Conservation (phyloP, 805 yeast genomes). For the Candida ponderosae region DNA sequence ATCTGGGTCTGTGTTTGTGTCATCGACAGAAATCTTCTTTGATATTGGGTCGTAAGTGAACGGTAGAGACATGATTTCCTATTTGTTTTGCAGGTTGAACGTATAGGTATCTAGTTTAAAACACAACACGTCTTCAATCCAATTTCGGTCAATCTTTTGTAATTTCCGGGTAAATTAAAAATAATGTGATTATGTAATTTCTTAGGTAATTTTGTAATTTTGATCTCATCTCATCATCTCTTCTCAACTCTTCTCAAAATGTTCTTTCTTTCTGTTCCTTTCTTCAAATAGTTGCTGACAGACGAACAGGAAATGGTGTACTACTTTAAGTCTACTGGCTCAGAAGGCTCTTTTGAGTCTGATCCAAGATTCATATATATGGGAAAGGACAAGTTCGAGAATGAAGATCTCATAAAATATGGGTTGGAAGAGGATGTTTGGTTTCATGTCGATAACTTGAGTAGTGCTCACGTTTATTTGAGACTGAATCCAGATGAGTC, state of each 20-base stretch:
- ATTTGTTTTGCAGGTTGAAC: too few species aligned
- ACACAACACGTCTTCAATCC: too few species aligned
- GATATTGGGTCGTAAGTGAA: conserved; percentile 20
- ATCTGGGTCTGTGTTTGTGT: conserved; percentile 5
- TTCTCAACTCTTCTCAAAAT: too few species aligned
- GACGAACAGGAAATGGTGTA: conserved; percentile 31
- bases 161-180: too few species aligned
- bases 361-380: conserved; percentile 39
- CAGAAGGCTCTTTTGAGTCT: conserved; percentile 21
- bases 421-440: conserved; percentile 64
- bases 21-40: conserved; percentile 15
- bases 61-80: neutral
- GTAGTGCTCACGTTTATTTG: conserved; percentile 72
- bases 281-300: too few species aligned
- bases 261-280: too few species aligned
- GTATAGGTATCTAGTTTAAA: too few species aligned
- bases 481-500: conserved; percentile 40
- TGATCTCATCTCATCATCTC: too few species aligned
- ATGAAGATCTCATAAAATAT: conserved; percentile 49
- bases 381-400: conserved; percentile 74
- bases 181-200: too few species aligned
- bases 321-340: conserved; percentile 31
- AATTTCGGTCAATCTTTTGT: too few species aligned
- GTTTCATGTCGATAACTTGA: conserved; percentile 75
- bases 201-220: too few species aligned